These are phyloP conservation scores for Serpula lacrymans DNA, from an alignment of 768 basidiomycete genomes.

Conservation along the genomic window DNA sequence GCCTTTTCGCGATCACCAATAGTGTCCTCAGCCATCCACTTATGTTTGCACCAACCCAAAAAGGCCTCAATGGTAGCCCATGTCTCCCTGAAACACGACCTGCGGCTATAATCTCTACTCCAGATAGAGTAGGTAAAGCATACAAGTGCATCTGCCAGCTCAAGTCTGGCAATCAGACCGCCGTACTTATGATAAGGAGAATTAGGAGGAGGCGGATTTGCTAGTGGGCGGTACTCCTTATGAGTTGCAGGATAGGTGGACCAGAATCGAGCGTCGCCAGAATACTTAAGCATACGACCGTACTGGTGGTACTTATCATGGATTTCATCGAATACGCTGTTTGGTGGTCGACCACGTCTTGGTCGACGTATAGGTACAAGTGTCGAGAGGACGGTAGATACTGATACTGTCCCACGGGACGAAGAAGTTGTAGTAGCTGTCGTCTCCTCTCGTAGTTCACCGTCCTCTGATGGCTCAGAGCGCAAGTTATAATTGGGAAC, in stretches of 20 bases:
- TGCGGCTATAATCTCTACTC: conserved; percentile 64
- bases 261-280: conserved; percentile 76
- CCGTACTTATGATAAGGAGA: conserved; percentile 76
- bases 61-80: conserved; percentile 72
- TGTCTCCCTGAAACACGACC: conserved; percentile 53
- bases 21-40: conserved; percentile 50
- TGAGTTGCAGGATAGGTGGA: conserved; percentile 65
- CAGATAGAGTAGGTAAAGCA: conserved; percentile 84
- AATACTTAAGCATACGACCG: conserved; percentile 79
- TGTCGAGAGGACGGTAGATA: conserved; percentile 29
- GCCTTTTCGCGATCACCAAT: conserved; percentile 50
- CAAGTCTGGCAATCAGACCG: conserved; percentile 71
- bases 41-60: conserved; percentile 67
- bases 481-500: conserved; percentile 24
- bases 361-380: conserved; percentile 63
- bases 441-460: conserved; percentile 43
- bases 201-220: conserved; percentile 58
- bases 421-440: conserved; percentile 14
- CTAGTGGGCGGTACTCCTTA: conserved; percentile 61
- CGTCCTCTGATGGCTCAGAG: conserved; percentile 44
- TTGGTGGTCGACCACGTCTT: conserved; percentile 52
- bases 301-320: conserved; percentile 68
- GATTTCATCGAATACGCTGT: conserved; percentile 51
- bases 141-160: conserved; percentile 76
- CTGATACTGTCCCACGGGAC: too few relatives aligned